A percentile compares a stretch with the other conserved stretches of the same genome.
phyloP scores from a whole-genome alignment of 768 basidiomycete species.

The Phylloporus arenicola region DNA sequence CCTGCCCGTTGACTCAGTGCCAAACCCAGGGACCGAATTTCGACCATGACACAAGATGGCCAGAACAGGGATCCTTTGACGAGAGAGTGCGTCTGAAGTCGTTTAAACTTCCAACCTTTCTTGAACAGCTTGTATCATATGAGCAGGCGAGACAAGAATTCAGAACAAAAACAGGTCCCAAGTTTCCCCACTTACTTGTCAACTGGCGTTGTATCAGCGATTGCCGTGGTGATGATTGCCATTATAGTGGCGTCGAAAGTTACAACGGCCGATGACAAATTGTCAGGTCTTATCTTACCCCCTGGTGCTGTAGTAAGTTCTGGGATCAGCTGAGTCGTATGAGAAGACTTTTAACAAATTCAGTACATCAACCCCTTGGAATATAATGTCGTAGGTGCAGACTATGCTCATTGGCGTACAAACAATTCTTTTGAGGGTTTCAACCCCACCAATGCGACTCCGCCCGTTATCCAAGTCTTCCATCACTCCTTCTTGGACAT shows the following conservation, averaged over 20 bases:
- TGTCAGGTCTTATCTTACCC: slow-evolving; percentile 10
- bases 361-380: slow-evolving; percentile 49
- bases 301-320: slow-evolving; percentile 21
- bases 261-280: background rate
- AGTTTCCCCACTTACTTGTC: background rate
- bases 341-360: background rate
- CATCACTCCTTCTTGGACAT: slow-evolving; percentile 51
- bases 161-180: background rate
- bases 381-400: slow-evolving; percentile 47
- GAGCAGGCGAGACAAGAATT: background rate
- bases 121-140: background rate
- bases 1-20: background rate
- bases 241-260: background rate
- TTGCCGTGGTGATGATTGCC: background rate
- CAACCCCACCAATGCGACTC: slow-evolving; percentile 56
- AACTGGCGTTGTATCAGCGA: background rate
- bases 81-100: background rate
- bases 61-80: too few relatives aligned
- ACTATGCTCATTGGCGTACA: slow-evolving; percentile 34
- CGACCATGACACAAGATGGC: background rate
- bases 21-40: background rate
- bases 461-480: slow-evolving; percentile 57
- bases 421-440: slow-evolving; percentile 41
- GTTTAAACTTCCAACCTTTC: background rate
- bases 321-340: background rate